Evolutionary conservation across 352 stramenopile species (phyloP), one percentile per base, ranked within the genome.

Genomic region (Phytophthora sansomeana): DNA sequence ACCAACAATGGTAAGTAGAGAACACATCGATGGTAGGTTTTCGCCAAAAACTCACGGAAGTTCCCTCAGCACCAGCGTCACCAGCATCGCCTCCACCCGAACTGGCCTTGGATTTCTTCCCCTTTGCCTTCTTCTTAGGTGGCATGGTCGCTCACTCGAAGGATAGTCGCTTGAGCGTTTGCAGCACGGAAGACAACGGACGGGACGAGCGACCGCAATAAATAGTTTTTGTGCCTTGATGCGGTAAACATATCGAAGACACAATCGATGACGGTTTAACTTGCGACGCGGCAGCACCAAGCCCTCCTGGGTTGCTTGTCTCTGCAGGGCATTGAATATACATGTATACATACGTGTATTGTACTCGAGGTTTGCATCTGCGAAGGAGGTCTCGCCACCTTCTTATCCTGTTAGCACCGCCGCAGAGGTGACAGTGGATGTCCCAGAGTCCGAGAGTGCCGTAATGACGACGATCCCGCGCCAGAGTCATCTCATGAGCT

Each of bases 81-180:
- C 26, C 57, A 11, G 44, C 58, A 51, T 62, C 63, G 42, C 51
- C 56, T 30, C 47, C 49, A 17, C 46, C 56, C 26, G 67, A 46
- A 41, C 26, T 67, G 14, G 59, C 33, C 29, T 72, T 70, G 35
- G 14, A 53, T 55, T 79, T 59, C 53, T 77, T 76, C 36, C 60
- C 44, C 55, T 75, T 81, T 6, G 19, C 43, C 41, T 85, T 85
- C 62, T 85, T 85, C 67, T 85, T 82, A 8, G 69, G 70, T 17
- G 74, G 55, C 74, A 81, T 81, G 5, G 24, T n/a, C 17, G 35
- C 56, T 21, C 32, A 26, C n/a, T 8, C 21, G 24, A 17, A n/a
- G 30, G 14, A 2, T 21, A 39, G 44, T 16, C 11, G 21, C 28
- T 44, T 7, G 17, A 46, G 3, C 1, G 21, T 11, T 38, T 11